Conservation (phyloP, 495 filamentous ascomycete species). For the Aspergillus affinis region DNA sequence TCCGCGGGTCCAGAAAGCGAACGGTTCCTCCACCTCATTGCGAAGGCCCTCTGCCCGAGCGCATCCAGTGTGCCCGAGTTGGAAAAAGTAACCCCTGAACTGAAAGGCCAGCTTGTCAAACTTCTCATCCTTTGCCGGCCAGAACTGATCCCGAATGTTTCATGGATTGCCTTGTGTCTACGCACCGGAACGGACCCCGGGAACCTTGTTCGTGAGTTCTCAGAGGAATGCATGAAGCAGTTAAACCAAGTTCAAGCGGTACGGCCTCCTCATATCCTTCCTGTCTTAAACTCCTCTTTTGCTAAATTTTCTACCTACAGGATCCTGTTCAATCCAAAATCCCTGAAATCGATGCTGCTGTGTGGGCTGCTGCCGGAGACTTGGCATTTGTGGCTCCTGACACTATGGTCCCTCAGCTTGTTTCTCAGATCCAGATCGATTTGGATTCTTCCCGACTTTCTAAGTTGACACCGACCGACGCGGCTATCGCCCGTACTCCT, state of each 20-base stretch:
- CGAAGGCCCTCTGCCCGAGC: constrained; percentile 68
- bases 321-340: constrained; percentile 43
- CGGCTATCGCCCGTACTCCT: constrained; percentile 84
- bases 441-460: constrained; percentile 64
- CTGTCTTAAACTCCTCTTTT: neutral
- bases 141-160: constrained; percentile 70
- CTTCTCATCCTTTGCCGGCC: constrained; percentile 76
- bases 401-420: constrained; percentile 69
- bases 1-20: constrained; percentile 63
- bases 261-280: neutral
- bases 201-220: constrained; percentile 56
- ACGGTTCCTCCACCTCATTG: constrained; percentile 55
- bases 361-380: constrained; percentile 79
- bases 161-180: constrained; percentile 87
- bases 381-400: constrained; percentile 92
- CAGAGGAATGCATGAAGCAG: constrained; percentile 51
- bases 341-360: constrained; percentile 59
- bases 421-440: constrained; percentile 69
- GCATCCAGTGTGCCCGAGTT: constrained; percentile 35
- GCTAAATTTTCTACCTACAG: constrained; percentile 5
- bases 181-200: constrained; percentile 80
- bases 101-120: constrained; percentile 66
- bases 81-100: constrained; percentile 37
- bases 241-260: constrained; percentile 37
- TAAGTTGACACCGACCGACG: constrained; percentile 77